Evolutionary conservation across 371 early-diverging fungal species (phyloP).

Genomic region (Catenaria anguillulae): DNA sequence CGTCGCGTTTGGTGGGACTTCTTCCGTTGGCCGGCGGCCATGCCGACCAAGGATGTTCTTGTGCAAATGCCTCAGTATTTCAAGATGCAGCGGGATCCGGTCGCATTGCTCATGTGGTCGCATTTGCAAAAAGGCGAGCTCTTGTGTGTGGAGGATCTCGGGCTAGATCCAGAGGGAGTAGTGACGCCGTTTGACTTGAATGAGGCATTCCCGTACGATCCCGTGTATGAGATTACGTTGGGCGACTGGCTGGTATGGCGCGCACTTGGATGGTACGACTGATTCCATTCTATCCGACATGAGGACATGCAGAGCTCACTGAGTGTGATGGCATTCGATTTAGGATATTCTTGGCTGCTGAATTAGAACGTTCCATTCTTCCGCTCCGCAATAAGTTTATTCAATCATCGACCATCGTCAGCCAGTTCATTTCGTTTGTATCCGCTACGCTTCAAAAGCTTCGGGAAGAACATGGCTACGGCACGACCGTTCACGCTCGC

Average conservation of each 20-base stretch:
- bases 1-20: constrained; percentile 5
- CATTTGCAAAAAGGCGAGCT: neutral
- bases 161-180: neutral
- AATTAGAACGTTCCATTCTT: neutral
- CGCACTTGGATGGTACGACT: neutral
- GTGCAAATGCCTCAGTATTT: constrained; percentile 2
- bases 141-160: neutral
- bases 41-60: neutral
- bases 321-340: no score
- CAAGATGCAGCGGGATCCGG: constrained; percentile 1
- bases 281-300: neutral
- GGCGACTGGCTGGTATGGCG: constrained; percentile 6
- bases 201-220: neutral
- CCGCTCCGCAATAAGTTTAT: neutral
- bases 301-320: neutral
- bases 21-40: constrained; percentile 5
- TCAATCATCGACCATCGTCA: neutral
- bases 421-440: neutral
- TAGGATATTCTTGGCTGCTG: neutral
- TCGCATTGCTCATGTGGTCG: neutral
- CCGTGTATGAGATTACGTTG: neutral
- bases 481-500: neutral
- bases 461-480: neutral
- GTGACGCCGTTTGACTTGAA: neutral
- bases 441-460: neutral